These are phyloP conservation scores for Chaetomium globosum DNA, from an alignment of 2,329 filamentous ascomycete species.

Conservation along the genomic window DNA sequence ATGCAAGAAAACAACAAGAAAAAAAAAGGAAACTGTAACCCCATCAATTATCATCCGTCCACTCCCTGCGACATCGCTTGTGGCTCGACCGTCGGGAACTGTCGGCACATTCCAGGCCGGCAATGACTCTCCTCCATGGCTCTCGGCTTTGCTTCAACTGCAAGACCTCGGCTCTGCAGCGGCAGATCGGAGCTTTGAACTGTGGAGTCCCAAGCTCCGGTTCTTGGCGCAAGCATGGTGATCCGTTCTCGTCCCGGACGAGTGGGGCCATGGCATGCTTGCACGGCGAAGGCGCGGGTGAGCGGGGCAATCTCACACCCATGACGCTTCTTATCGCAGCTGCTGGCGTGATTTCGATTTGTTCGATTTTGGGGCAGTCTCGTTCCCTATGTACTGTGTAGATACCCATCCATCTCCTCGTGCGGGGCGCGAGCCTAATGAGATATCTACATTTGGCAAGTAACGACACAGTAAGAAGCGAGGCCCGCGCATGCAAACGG, in stretches of 20 bases:
- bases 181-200: slow-evolving; percentile 37
- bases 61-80: slow-evolving; percentile 13
- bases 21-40: slow-evolving; percentile 9
- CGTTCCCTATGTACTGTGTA: not conserved
- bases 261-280: slow-evolving; percentile 8
- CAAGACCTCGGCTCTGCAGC: slow-evolving; percentile 39
- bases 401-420: not conserved
- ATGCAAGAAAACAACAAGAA: slow-evolving; percentile 19
- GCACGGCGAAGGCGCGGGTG: too few species aligned
- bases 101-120: slow-evolving; percentile 28
- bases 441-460: too few species aligned
- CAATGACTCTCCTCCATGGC: slow-evolving; percentile 8
- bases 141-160: slow-evolving; percentile 19
- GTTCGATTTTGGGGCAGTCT: not conserved
- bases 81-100: slow-evolving; percentile 31
- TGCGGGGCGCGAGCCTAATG: not conserved
- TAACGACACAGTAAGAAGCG: too few species aligned
- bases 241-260: slow-evolving; percentile 1
- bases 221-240: slow-evolving; percentile 18
- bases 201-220: slow-evolving; percentile 29
- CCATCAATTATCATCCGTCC: not conserved
- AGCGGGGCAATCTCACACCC: not conserved
- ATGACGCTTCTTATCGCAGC: not conserved
- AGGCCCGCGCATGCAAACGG: slow-evolving; percentile 1
- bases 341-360: not conserved